Evolutionary conservation across 2,329 filamentous ascomycete species (phyloP), one percentile per base, ranked within the genome.

Genomic region (Iodosphaeria phyllophila): DNA sequence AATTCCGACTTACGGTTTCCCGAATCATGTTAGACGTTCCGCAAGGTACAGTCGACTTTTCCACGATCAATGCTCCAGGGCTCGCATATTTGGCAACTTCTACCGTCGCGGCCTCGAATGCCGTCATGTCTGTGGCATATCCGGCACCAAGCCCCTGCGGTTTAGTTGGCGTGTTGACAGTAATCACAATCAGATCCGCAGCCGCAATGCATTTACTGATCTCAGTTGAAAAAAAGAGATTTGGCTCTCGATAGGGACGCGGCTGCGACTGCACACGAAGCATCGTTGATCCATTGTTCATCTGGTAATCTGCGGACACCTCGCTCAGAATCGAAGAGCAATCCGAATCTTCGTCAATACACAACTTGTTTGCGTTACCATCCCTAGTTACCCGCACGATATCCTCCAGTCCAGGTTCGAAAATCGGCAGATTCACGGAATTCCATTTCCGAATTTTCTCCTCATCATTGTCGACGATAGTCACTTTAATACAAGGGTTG

Each of bases 101-200:
- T 25, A 62, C 58, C 2, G 68, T 69, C 5, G 74, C 76, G 11
- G 66, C 66, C 44, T 84, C 76, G 14, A 84, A 64, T 8, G 69
- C 67, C 2, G 66, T 67, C 52, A 84, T 66, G 37, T 84, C 74
- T 10, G 74, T 74, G 0, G 77, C 76, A 34, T 60, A 63, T 8
- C 75, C 76, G 5, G 71, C 69, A 23, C 77, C 78, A 13, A 67
- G 51, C 27, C 77, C 77, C 23, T 61, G 64, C 18, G 55, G 63
- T 51, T 83, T 84, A 21, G 77, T 83, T 3, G 77, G 77, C 0
- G 78, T 84, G 45, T 83, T 80, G 36, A 86, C 78, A 9, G 74
- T 67, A 28, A 84, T 64, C 30, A 86, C 64, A 28, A 86, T 64
- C 22, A 84, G 50, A 40, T 84, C 75, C 8, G 78, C 76, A 32